Base-by-base conservation (phyloP, 345 rosid species). In the Arabidopsis thaliana region DNA sequence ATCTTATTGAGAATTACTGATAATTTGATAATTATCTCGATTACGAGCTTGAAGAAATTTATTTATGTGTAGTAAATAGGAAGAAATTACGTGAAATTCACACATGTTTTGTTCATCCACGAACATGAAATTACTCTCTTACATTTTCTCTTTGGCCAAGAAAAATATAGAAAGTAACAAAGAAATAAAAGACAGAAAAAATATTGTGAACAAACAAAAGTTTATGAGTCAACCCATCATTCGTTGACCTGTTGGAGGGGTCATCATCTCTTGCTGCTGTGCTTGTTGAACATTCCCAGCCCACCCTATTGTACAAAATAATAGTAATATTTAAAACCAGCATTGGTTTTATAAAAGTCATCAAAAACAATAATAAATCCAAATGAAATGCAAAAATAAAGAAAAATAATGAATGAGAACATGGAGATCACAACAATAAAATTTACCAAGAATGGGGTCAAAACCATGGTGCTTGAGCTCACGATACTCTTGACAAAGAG, bases 401-500 rank as follows among this genome's bases (percentile, higher is more conserved):
- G 6, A 38, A 2, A 12, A 40, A 9, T 41, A 11, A 3, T 24
- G 3, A 37, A 67, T 5, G 10, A 20, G 14, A 23, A 5, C 38
- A 8, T 57, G 8, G 10, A 11, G 41, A 16, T 20, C 5, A 24
- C 6, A 34, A 20, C 7, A 65, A 22, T 25, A 3, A 51, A 36
- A 50, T 22, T 28, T 83, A 87, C 92, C 88, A 53, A 85, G 80
- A 3, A 66, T 71, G 82, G 84, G 84, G 60, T 88, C 88, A 11
- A 79, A 86, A 7, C 93, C 93, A 12, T 76, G 90, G 33, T 67
- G 67, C 57, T 81, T 71, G 70, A 88, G 87, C 69, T 88, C 87
- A 69, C 89, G 80, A 62, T 83, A 80, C 40, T 88, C 89, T 77
- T 88, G 90, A 64, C 88, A 85, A 12, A 86, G 77, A 2, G 89